Conservation (phyloP, 169 alveolate genomes). For the Perkinsus chesapeaki region DNA sequence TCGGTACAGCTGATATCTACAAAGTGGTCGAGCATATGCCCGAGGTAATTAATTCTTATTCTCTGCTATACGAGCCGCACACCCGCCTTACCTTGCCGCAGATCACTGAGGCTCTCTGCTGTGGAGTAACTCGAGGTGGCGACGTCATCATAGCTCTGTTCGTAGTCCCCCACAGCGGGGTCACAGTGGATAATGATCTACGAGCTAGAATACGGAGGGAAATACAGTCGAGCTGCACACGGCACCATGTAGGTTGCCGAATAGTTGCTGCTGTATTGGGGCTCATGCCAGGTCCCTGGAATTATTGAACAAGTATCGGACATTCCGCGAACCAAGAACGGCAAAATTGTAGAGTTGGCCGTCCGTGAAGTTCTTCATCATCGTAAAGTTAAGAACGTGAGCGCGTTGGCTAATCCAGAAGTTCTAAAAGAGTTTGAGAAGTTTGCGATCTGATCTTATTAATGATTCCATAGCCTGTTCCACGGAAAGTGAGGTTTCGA, state of each 20-base stretch:
- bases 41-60: not conserved
- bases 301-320: not conserved
- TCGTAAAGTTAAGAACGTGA: conserved; percentile 3
- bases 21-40: conserved; percentile 9
- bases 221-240: not conserved
- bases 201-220: not conserved
- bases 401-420: conserved; percentile 16
- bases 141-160: not conserved
- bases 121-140: not conserved
- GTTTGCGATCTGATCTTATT: not conserved
- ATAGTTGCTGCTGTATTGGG: not conserved
- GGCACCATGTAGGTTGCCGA: not conserved
- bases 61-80: not conserved
- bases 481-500: too few relatives aligned
- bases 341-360: conserved; percentile 19
- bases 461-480: too few relatives aligned
- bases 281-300: conserved; percentile 8
- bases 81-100: too few relatives aligned
- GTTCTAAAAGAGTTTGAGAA: conserved; percentile 10
- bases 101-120: not conserved
- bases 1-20: conserved; percentile 28
- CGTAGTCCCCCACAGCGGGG: not conserved
- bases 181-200: not conserved
- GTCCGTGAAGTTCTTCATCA: conserved; percentile 14
- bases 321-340: conserved; percentile 19